Base-by-base conservation (phyloP, 2,329 filamentous ascomycete species). In the Penicillium sp. region DNA sequence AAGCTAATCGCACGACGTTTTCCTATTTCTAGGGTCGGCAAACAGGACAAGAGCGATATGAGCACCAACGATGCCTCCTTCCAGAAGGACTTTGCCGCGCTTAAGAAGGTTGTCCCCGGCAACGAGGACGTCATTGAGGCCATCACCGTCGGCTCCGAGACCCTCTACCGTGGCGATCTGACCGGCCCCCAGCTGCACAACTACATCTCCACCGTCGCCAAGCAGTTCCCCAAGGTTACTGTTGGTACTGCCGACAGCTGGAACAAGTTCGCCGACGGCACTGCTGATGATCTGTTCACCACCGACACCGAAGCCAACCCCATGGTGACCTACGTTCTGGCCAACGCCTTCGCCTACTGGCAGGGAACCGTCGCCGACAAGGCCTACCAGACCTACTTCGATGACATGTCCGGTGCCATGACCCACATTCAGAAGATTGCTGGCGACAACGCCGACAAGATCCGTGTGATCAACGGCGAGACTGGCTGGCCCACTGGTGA, bases 321-420 rank as follows among this genome's bases (percentile, higher is more conserved):
- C 24, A 85, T 83, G 56, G 86, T 89, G 56, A 85, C 85, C 59
- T 82, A 91, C 61, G 78, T 88, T 60, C 80, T 91, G 63, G 82
- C 85, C 73, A 91, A 91, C 72, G 89, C 87, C 28, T 91, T 91
- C 73, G 84, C 86, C 35, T 91, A 90, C 82, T 91, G 89, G 89
- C 89, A 91, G 75, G 87, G 84, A 45, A 83, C 84, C 72, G 79
- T 79, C 50, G 84, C 84, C 64, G 78, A 79, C 60, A 86, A 89
- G 69, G 85, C 86, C 37, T 85, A 85, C 44, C 76, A 83, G 62
- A 87, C 84, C 57, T 90, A 89, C 80, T 86, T 90, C 68, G 84
- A 90, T 69, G 89, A 90, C 71, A 86, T 90, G 74, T 81, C 82
- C 70, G 85, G 88, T 75, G 88, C 88, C 26, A 83, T 88, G 66